These are phyloP conservation scores for Cyberlindnera meyerae DNA, from an alignment of 805 yeast species.

Conservation along the genomic window DNA sequence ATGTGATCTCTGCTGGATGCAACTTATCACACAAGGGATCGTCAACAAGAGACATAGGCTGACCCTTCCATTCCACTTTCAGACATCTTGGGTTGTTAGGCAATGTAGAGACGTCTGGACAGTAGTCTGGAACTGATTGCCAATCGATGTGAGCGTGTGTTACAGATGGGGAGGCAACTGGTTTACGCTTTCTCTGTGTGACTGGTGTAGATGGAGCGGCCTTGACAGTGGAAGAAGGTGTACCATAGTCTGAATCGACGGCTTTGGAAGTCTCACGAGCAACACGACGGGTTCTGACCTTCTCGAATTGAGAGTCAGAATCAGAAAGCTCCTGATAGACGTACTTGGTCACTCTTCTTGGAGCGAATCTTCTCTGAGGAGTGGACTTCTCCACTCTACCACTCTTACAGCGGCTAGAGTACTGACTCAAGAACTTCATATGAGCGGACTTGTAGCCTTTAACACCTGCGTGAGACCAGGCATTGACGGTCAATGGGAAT, in stretches of 20 bases:
- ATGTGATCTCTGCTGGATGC: conserved; percentile 85
- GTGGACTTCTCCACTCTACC: conserved; percentile 20
- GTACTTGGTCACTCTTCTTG: conserved; percentile 21
- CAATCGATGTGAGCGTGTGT: conserved; percentile 54
- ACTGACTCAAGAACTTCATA: conserved; percentile 48
- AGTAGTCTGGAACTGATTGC: conserved; percentile 73
- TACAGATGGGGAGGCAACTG: conserved; percentile 37
- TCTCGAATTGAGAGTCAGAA: conserved; percentile 36
- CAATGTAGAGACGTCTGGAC: conserved; percentile 64
- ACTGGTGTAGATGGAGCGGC: conserved; percentile 27
- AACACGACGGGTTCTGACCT: conserved; percentile 57
- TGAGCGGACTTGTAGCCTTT: conserved; percentile 45
- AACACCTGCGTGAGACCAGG: conserved; percentile 42
- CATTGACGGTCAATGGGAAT: conserved; percentile 44
- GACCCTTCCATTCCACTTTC: conserved; percentile 97
- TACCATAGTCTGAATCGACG: conserved; percentile 25
- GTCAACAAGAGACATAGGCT: conserved; percentile 80
- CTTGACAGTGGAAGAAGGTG: conserved; percentile 24
- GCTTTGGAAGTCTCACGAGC: conserved; percentile 33
- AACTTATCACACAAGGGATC: conserved; percentile 72
- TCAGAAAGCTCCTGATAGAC: conserved; percentile 25
- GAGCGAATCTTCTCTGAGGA: conserved; percentile 21
- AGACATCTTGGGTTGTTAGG: conserved; percentile 70
- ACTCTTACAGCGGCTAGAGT: conserved; percentile 24
- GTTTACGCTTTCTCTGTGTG: conserved; percentile 33